Base-by-base conservation (phyloP, 2,329 filamentous ascomycete genomes). In the Dothideomycetidae sp. region DNA sequence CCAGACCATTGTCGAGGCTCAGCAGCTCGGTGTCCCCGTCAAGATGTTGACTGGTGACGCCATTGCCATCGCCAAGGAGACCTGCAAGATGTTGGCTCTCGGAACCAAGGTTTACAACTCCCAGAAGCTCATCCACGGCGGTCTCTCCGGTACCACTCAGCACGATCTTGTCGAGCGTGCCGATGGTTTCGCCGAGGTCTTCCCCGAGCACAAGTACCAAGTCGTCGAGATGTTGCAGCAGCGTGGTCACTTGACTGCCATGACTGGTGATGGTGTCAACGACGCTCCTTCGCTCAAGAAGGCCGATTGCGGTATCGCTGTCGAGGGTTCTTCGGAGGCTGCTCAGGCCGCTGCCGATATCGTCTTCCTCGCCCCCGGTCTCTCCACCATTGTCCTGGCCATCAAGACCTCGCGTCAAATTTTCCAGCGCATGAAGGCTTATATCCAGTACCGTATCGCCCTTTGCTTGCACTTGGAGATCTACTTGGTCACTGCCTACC, bases 21-120 rank as follows among this genome's bases (percentile, higher is more conserved):
- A 81, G 59, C 71, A 78, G 56, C 75, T 83, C 41, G 78, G 78
- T 67, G 76, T 83, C 21, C 74, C 72, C 47, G 78, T 83, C 49
- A 83, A 83, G 73, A 83, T 83, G 78, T 66, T 83, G 59, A 83
- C 78, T 63, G 78, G 78, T 71, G 78, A 83, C 55, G 78, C 78
- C 46, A 79, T 82, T 50, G 78, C 78, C 50, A 83, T 83, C 48
- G 78, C 78, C 42, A 82, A 82, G 66, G 78, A 83, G 63, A 83
- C 78, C 48, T 83, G 78, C 71, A 81, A 81, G 66, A 82, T 82
- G 75, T 68, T 83, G 56, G 76, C 78, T 48, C 73, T 83, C 42
- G 77, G 77, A 50, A 82, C 78, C 56, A 82, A 82, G 68, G 78
- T 84, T 48, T 83, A 83, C 68, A 81, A 82, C 66, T 82, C 78